Percentiles rank a stretch among this genome's conserved stretches.
Conservation (phyloP, 805 yeast genomes). For the Zygoascus flipseniorum region DNA sequence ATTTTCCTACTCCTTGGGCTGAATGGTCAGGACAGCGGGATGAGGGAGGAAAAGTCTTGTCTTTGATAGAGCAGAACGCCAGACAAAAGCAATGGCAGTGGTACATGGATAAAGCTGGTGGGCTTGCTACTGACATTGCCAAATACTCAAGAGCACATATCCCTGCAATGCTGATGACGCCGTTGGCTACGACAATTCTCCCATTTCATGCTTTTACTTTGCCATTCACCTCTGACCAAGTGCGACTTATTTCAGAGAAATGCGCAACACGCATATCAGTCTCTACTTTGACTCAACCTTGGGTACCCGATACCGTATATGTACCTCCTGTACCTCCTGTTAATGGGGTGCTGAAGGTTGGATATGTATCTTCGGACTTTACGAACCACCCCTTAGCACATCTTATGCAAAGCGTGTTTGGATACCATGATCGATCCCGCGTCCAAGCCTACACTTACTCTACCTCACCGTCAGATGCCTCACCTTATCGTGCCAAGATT, state of each 20-base stretch:
- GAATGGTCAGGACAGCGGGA: conserved; percentile 10
- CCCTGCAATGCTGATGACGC: conserved; percentile 20
- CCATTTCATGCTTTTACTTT: conserved; percentile 29
- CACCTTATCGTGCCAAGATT: conserved; percentile 21
- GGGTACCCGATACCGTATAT: conserved; percentile 23
- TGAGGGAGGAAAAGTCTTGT: conserved; percentile 23
- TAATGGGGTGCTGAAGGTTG: conserved; percentile 19
- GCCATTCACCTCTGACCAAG: conserved; percentile 21
- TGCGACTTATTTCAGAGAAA: conserved; percentile 20
- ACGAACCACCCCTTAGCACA: conserved; percentile 28
- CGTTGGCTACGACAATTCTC: conserved; percentile 23
- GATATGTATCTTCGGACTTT: conserved; percentile 28
- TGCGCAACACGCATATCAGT: conserved; percentile 23
- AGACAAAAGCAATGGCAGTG: conserved; percentile 19
- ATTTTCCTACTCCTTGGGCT: not conserved
- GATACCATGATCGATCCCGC: conserved; percentile 20
- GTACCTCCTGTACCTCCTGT: conserved; percentile 26
- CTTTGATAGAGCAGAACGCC: conserved; percentile 20
- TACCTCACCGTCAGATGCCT: conserved; percentile 22
- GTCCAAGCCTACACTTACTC: conserved; percentile 26
- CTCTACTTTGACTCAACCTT: conserved; percentile 17
- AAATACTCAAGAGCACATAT: conserved; percentile 18
- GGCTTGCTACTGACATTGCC: not conserved
- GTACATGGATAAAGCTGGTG: conserved; percentile 16
- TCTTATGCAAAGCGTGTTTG: conserved; percentile 29